Conservation (phyloP, 1,139 yeast genomes). For the Lodderomyces elongisporus region DNA sequence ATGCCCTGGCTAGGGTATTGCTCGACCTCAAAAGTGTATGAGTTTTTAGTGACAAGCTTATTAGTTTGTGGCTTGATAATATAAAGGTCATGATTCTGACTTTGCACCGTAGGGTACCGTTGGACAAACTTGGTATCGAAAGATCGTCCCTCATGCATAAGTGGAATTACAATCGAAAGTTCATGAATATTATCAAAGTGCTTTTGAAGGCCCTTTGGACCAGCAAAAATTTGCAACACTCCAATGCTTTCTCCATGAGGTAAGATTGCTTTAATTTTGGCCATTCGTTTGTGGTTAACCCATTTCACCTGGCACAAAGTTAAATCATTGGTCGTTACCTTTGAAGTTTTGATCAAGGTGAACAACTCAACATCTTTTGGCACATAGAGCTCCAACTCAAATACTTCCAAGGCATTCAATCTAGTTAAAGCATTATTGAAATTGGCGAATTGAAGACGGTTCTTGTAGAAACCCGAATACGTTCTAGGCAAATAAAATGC, state of each 20-base stretch:
- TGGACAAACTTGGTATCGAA: slow-evolving; percentile 59
- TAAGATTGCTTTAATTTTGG: slow-evolving; percentile 73
- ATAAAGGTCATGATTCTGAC: slow-evolving; percentile 71
- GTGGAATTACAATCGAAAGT: slow-evolving; percentile 70
- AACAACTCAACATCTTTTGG: slow-evolving; percentile 68
- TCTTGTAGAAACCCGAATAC: slow-evolving; percentile 71
- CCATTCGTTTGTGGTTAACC: slow-evolving; percentile 59
- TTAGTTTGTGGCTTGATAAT: slow-evolving; percentile 80
- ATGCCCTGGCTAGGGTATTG: slow-evolving; percentile 64
- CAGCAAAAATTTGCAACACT: slow-evolving; percentile 70
- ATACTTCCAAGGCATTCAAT: slow-evolving; percentile 67
- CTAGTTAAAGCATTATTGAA: slow-evolving; percentile 76
- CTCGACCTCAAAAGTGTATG: slow-evolving; percentile 58
- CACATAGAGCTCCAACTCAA: slow-evolving; percentile 69
- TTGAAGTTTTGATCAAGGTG: slow-evolving; percentile 49
- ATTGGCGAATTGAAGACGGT: slow-evolving; percentile 54
- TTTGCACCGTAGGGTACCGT: slow-evolving; percentile 65
- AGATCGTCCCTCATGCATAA: slow-evolving; percentile 66
- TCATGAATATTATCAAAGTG: slow-evolving; percentile 62
- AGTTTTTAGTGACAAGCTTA: slow-evolving; percentile 49
- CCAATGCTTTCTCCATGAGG: slow-evolving; percentile 70
- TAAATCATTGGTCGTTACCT: slow-evolving; percentile 46
- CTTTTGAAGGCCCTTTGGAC: slow-evolving; percentile 57
- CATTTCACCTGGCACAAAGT: slow-evolving; percentile 75
- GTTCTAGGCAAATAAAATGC: slow-evolving; percentile 80